Percentiles rank a stretch among this genome's conserved stretches.
These are phyloP conservation scores for Passiflora organensis DNA, from an alignment of 345 rosid species.

Conservation along the genomic window DNA sequence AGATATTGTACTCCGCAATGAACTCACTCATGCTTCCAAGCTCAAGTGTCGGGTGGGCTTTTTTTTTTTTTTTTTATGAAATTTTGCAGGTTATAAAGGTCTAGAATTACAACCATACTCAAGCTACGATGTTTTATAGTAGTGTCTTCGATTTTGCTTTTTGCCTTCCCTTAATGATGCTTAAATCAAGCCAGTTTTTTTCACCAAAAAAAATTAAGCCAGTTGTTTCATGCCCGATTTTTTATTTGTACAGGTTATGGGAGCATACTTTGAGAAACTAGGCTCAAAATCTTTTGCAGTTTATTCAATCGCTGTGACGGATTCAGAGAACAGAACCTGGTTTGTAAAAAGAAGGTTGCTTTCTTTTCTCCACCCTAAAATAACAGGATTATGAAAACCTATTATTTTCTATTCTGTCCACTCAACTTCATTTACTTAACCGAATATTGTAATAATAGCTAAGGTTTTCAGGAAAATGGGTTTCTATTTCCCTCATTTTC, in stretches of 20 bases:
- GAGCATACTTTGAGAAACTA: slow-evolving; percentile 91
- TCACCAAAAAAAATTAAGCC: too few relatives aligned
- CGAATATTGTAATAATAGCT: slow-evolving; percentile 1
- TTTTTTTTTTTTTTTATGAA: slow-evolving; percentile 7
- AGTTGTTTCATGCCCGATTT: slow-evolving; percentile 10
- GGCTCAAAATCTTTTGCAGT: slow-evolving; percentile 97
- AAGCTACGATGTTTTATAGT: slow-evolving; percentile 6
- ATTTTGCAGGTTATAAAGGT: slow-evolving; percentile 4
- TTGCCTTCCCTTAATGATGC: background rate
- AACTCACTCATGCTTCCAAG: slow-evolving; percentile 46
- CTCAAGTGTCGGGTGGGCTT: slow-evolving; percentile 75
- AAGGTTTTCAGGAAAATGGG: slow-evolving; percentile 12
- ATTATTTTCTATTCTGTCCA: too few relatives aligned
- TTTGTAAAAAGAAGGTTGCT: slow-evolving; percentile 92
- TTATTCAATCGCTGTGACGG: slow-evolving; percentile 95
- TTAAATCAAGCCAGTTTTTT: too few relatives aligned
- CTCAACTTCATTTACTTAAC: background rate
- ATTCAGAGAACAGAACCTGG: slow-evolving; percentile 72
- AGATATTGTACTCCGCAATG: slow-evolving; percentile 37
- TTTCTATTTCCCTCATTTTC: slow-evolving; percentile 11
- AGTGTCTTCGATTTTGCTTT: slow-evolving; percentile 19
- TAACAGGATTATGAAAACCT: too few relatives aligned
- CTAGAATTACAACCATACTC: slow-evolving; percentile 14
- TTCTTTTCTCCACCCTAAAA: slow-evolving; percentile 16
- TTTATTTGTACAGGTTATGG: slow-evolving; percentile 62